Evolutionary conservation across 768 basidiomycete species (phyloP).

Genomic region (Hygrophorus pudorinus): DNA sequence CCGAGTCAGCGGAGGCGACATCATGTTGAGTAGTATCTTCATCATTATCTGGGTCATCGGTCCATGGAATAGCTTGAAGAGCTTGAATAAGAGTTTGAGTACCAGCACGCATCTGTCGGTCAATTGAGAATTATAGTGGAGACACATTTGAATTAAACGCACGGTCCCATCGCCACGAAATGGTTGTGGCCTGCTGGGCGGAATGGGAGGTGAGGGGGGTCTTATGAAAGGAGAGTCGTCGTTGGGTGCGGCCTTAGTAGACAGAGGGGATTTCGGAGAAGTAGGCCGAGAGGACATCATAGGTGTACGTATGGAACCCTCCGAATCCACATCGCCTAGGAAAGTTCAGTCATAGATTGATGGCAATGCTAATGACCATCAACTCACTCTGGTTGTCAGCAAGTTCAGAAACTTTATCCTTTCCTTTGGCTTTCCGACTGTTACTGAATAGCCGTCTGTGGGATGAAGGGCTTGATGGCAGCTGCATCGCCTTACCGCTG

Average conservation of each 20-base stretch:
- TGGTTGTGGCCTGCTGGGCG: conserved; percentile 30
- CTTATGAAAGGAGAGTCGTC: conserved; percentile 63
- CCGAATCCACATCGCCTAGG: not conserved
- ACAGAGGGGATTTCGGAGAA: conserved; percentile 14
- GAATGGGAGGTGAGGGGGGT: conserved; percentile 55
- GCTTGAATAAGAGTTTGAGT: conserved; percentile 88
- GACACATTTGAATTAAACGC: conserved; percentile 17
- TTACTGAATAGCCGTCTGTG: conserved; percentile 48
- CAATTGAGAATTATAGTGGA: conserved; percentile 6
- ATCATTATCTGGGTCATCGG: conserved; percentile 57
- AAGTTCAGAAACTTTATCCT: conserved; percentile 19
- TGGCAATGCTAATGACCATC: conserved; percentile 6
- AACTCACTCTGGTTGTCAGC: conserved; percentile 20
- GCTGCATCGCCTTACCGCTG: conserved; percentile 26
- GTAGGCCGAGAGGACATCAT: conserved; percentile 21
- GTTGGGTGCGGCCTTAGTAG: conserved; percentile 9
- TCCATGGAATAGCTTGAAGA: conserved; percentile 77
- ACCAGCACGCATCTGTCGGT: conserved; percentile 67
- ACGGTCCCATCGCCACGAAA: conserved; percentile 70
- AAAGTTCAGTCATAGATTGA: not conserved
- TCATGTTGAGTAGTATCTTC: conserved; percentile 44
- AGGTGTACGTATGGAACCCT: conserved; percentile 17
- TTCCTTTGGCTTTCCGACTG: conserved; percentile 40
- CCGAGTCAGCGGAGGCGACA: conserved; percentile 34
- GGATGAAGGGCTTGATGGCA: conserved; percentile 17